Evolutionary conservation across 1,139 yeast species (phyloP).

Genomic region (Diutina pseudorugosa): DNA sequence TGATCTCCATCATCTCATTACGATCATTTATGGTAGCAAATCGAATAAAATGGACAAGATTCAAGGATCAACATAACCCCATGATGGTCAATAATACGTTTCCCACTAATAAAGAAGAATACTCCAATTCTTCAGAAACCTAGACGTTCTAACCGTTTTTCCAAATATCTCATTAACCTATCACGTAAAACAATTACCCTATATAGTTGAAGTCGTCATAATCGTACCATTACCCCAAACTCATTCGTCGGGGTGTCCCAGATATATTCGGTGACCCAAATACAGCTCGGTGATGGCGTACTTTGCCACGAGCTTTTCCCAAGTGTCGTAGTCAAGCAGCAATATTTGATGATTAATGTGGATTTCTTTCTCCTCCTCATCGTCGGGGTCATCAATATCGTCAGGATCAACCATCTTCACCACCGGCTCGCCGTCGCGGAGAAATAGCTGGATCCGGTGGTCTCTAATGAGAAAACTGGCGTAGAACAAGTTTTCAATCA

Average conservation of each 20-base stretch:
- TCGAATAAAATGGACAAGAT: too few species aligned
- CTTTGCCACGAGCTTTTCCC: conserved; percentile 41
- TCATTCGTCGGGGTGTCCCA: too few species aligned
- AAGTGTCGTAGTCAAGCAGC: conserved; percentile 51
- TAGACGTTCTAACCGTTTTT: too few species aligned
- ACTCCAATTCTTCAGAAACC: too few species aligned
- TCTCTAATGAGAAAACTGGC: conserved; percentile 71
- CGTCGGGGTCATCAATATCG: not conserved
- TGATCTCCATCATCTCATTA: too few species aligned
- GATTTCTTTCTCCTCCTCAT: not conserved
- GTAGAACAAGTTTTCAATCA: conserved; percentile 75
- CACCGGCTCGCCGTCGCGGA: conserved; percentile 32
- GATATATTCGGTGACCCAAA: conserved; percentile 27
- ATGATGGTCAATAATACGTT: too few species aligned
- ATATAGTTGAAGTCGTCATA: not conserved
- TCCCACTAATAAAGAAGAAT: too few species aligned
- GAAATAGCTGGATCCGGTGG: conserved; percentile 45
- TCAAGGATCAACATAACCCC: too few species aligned
- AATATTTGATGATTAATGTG: conserved; percentile 47
- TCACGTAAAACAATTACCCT: not conserved
- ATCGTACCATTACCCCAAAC: not conserved
- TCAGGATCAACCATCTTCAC: conserved; percentile 9
- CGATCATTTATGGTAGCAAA: too few species aligned
- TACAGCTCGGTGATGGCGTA: conserved; percentile 43
- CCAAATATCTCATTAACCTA: not conserved